Conservation (phyloP, 352 stramenopile species). For the Pythium sukuiense region DNA sequence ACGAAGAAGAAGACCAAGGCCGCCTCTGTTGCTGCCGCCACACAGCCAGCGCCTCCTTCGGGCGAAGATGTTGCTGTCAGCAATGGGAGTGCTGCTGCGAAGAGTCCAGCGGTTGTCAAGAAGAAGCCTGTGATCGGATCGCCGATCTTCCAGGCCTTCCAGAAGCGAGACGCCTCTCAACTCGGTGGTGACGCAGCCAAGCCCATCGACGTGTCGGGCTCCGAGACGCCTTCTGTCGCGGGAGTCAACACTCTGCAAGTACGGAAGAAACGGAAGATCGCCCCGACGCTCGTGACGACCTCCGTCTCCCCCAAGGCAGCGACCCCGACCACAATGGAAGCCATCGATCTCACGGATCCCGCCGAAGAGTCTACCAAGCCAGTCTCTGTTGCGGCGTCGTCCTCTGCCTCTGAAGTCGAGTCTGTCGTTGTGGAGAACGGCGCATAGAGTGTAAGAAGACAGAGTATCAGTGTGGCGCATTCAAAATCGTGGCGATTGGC, state of each 20-base stretch:
- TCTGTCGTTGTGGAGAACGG: background rate
- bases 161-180: constrained; percentile 23
- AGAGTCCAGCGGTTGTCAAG: constrained; percentile 22
- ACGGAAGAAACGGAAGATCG: constrained; percentile 83
- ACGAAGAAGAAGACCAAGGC: constrained; percentile 55
- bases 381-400: background rate
- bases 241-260: constrained; percentile 72
- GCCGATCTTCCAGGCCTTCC: constrained; percentile 25
- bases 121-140: constrained; percentile 28
- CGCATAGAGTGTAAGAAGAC: constrained; percentile 3
- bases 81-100: constrained; percentile 13
- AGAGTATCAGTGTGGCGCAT: background rate
- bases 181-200: constrained; percentile 17
- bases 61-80: constrained; percentile 13
- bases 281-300: constrained; percentile 40
- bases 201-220: constrained; percentile 15
- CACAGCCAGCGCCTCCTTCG: background rate
- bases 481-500: constrained; percentile 4
- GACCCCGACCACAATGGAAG: constrained; percentile 1
- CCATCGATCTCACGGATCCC: constrained; percentile 22
- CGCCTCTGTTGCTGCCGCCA: background rate
- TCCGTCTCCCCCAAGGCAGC: background rate
- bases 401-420: background rate
- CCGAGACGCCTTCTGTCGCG: constrained; percentile 17
- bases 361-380: background rate